Percentiles rank a stretch among this genome's conserved stretches.
These are phyloP conservation scores for Zasmidium cellare DNA, from an alignment of 2,329 filamentous ascomycete species.

Conservation along the genomic window DNA sequence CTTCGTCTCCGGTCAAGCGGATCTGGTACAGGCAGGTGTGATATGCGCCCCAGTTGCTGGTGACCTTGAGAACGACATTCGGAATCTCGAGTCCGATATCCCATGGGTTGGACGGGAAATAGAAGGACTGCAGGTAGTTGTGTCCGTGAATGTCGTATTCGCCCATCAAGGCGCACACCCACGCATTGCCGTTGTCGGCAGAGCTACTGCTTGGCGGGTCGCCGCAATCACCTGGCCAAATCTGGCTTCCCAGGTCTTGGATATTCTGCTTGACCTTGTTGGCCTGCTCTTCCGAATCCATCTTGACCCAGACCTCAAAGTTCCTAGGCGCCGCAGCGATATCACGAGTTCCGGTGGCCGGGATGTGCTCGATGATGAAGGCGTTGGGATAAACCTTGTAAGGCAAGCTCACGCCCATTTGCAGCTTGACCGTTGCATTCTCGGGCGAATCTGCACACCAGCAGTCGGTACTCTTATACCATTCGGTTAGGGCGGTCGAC, in stretches of 20 bases:
- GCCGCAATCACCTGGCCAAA: constrained; percentile 12
- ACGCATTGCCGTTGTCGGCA: constrained; percentile 17
- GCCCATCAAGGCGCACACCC: constrained; percentile 42
- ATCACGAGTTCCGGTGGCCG: constrained; percentile 40
- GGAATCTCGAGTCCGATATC: constrained; percentile 31
- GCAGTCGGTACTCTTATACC: constrained; percentile 81
- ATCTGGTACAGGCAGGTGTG: constrained; percentile 51
- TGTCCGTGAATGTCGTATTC: constrained; percentile 42
- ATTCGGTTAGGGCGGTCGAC: constrained; percentile 60
- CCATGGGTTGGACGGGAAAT: constrained; percentile 32
- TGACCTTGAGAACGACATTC: constrained; percentile 41
- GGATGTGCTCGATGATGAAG: constrained; percentile 50
- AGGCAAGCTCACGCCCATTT: constrained; percentile 60
- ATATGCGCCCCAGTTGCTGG: constrained; percentile 44
- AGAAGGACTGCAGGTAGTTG: constrained; percentile 46
- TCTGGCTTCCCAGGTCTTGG: constrained; percentile 1
- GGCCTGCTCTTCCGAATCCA: constrained; percentile 28
- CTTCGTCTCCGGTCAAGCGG: constrained; percentile 42
- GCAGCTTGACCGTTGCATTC: constrained; percentile 55
- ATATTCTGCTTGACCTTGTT: constrained; percentile 20
- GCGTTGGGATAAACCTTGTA: constrained; percentile 39
- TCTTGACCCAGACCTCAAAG: constrained; percentile 44
- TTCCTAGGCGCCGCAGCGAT: constrained; percentile 42
- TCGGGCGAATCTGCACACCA: constrained; percentile 68
- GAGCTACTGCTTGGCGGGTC: constrained; percentile 17